These are phyloP conservation scores for Rutstroemia sydowiana DNA, from an alignment of 2,329 filamentous ascomycete genomes.

Conservation along the genomic window DNA sequence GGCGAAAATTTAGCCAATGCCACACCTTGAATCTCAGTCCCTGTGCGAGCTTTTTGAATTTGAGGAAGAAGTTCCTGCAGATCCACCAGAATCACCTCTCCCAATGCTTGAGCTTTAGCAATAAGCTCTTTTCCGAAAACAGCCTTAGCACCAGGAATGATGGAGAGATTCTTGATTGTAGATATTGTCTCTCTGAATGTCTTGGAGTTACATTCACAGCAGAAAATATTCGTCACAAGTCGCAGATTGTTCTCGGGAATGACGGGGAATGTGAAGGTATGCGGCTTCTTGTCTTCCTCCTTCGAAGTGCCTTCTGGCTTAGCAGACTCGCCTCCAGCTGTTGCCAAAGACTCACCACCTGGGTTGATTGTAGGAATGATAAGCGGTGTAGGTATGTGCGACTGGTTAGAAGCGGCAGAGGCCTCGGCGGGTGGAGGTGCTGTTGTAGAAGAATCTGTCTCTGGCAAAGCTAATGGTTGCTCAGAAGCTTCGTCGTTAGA, in stretches of 20 bases:
- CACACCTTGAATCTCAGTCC: constrained; percentile 91
- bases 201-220: constrained; percentile 94
- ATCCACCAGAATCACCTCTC: constrained; percentile 76
- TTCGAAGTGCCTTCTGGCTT: constrained; percentile 22
- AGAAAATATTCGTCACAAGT: constrained; percentile 92
- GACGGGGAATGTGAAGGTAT: constrained; percentile 67
- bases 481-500: not conserved
- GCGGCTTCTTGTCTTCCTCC: constrained; percentile 29
- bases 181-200: constrained; percentile 97
- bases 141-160: constrained; percentile 82
- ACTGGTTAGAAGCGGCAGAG: not conserved
- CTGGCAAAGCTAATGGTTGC: not conserved
- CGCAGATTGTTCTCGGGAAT: constrained; percentile 85
- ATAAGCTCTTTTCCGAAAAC: constrained; percentile 92
- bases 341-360: not conserved
- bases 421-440: not conserved
- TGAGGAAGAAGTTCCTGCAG: constrained; percentile 79
- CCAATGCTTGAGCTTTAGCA: constrained; percentile 75
- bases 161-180: constrained; percentile 96
- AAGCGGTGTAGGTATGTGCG: not conserved
- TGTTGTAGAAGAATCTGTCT: not conserved
- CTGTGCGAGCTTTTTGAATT: constrained; percentile 77
- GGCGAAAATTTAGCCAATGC: constrained; percentile 94
- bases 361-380: constrained; percentile 2
- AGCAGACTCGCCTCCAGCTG: constrained; percentile 16